Percentiles rank a stretch among this genome's conserved stretches.
Conservation (phyloP, 768 basidiomycete genomes). For the Podaxis sp. region DNA sequence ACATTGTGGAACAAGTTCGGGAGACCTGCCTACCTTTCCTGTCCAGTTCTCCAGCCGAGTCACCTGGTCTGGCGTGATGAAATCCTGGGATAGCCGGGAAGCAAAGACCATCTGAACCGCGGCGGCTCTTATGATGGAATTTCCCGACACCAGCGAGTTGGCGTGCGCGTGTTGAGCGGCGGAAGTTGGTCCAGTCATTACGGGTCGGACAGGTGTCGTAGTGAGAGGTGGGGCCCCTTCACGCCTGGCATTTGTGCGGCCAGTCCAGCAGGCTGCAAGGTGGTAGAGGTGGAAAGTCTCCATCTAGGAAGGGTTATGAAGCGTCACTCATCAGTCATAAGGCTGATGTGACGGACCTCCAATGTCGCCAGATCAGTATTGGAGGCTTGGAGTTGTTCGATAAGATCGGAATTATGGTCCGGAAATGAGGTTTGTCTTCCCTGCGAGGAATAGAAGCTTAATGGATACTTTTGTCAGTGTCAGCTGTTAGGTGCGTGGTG, state of each 20-base stretch:
- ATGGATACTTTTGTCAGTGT: constrained; percentile 10
- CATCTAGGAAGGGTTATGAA: constrained; percentile 51
- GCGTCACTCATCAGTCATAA: constrained; percentile 3
- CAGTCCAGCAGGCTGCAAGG: constrained; percentile 69
- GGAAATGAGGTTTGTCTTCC: constrained; percentile 81
- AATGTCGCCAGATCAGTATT: constrained; percentile 60
- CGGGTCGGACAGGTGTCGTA: constrained; percentile 42
- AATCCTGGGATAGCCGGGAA: constrained; percentile 66
- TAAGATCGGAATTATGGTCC: constrained; percentile 67
- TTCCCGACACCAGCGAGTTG: constrained; percentile 18
- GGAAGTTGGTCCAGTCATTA: constrained; percentile 29
- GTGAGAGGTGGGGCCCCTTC: constrained; percentile 41
- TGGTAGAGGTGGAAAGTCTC: constrained; percentile 83
- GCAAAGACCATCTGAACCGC: constrained; percentile 84
- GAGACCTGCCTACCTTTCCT: constrained; percentile 36
- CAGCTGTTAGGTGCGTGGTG: constrained; percentile 5
- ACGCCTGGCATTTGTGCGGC: constrained; percentile 26
- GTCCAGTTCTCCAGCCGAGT: constrained; percentile 60
- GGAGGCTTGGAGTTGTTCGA: constrained; percentile 51
- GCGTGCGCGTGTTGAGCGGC: constrained; percentile 23
- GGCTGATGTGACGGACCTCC: constrained; percentile 49
- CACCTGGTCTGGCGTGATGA: constrained; percentile 73
- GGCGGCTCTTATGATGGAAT: constrained; percentile 63
- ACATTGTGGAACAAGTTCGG: constrained; percentile 8
- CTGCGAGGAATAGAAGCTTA: constrained; percentile 85